These are phyloP conservation scores for Tardiomyces blankii DNA, from an alignment of 1,139 yeast genomes.

Conservation along the genomic window DNA sequence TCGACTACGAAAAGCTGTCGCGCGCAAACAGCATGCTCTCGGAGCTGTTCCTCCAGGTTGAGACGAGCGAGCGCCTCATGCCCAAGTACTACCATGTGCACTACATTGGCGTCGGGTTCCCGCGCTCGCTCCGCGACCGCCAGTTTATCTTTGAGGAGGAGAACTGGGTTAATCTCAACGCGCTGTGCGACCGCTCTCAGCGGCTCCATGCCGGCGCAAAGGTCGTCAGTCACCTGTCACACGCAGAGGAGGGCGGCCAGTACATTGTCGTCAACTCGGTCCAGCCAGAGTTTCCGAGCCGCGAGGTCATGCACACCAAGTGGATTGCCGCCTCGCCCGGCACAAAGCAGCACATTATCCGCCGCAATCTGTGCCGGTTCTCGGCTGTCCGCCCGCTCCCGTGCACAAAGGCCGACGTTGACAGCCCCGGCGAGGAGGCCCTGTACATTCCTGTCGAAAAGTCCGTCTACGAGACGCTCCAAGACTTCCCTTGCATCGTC, in stretches of 20 bases:
- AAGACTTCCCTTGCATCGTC: constrained; percentile 82
- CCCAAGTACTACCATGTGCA: constrained; percentile 76
- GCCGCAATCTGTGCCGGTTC: constrained; percentile 60
- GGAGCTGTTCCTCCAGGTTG: constrained; percentile 55
- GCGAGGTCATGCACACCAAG: constrained; percentile 23
- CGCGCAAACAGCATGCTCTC: constrained; percentile 62
- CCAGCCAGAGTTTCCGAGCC: constrained; percentile 46
- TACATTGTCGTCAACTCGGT: constrained; percentile 64
- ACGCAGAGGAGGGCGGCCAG: constrained; percentile 59
- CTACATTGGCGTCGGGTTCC: constrained; percentile 80
- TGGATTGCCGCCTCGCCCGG: constrained; percentile 9
- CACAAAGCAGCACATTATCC: constrained; percentile 19
- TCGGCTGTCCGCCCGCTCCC: constrained; percentile 62
- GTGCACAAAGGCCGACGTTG: constrained; percentile 43
- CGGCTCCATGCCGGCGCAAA: constrained; percentile 77
- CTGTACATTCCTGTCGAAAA: constrained; percentile 85
- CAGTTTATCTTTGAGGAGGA: constrained; percentile 77
- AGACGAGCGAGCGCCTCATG: constrained; percentile 53
- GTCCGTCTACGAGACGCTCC: constrained; percentile 61
- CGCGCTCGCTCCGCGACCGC: constrained; percentile 61
- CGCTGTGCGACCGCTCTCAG: constrained; percentile 68
- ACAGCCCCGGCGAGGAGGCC: constrained; percentile 22
- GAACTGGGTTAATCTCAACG: constrained; percentile 79
- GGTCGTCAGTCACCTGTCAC: constrained; percentile 55
- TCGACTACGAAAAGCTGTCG: constrained; percentile 68